These are phyloP conservation scores for Pachysandra terminalis DNA, from an alignment of 164 flowering plant species.

Conservation along the genomic window DNA sequence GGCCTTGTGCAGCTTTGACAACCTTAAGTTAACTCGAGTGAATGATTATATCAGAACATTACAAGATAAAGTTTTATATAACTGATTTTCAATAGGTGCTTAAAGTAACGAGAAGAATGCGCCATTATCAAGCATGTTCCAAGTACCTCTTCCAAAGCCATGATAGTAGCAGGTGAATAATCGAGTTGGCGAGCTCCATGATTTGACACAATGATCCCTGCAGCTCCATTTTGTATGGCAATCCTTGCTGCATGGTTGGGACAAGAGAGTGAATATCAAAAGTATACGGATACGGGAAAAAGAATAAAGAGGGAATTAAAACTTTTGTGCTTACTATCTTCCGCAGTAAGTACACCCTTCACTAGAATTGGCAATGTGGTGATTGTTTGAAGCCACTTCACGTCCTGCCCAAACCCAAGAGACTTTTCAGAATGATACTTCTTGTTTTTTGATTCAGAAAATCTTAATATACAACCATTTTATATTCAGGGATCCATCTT, in stretches of 20 bases:
- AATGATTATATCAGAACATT: neutral
- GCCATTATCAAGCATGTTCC: too few relatives aligned
- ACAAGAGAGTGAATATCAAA: neutral
- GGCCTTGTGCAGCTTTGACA: constrained; percentile 58
- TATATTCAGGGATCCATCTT: neutral
- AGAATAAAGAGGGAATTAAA: neutral
- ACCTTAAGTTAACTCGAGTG: constrained; percentile 30
- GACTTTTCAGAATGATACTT: neutral
- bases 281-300: neutral
- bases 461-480: neutral
- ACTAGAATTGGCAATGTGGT: constrained; percentile 80
- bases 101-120: neutral
- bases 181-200: constrained; percentile 98
- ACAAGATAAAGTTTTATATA: neutral
- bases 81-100: neutral
- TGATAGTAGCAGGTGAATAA: constrained; percentile 79
- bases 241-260: constrained; percentile 49
- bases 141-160: constrained; percentile 80
- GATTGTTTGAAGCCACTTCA: constrained; percentile 89
- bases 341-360: constrained; percentile 92
- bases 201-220: constrained; percentile 93
- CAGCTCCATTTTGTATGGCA: constrained; percentile 72
- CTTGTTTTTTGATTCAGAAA: neutral
- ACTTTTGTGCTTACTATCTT: constrained; percentile 57
- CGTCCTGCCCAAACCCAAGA: constrained; percentile 51